phyloP scores from a whole-genome alignment of 306 rosid species.

The Pyrus betulifolia region DNA sequence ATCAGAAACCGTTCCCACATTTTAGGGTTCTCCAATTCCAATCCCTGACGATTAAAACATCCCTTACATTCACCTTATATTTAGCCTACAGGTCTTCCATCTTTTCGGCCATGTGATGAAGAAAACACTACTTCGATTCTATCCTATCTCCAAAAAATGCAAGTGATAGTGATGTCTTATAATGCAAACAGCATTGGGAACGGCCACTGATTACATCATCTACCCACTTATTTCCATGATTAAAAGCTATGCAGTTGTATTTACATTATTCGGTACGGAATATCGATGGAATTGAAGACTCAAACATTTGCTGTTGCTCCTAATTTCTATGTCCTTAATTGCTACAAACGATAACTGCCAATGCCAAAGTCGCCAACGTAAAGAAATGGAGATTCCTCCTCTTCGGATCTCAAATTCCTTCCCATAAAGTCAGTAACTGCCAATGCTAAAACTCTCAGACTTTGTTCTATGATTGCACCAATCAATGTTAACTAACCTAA shows the following conservation, averaged over 20 bases:
- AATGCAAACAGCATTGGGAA: background rate
- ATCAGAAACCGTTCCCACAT: background rate
- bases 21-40: background rate
- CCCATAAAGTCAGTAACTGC: too few relatives aligned
- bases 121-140: background rate
- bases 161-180: background rate
- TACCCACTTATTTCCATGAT: background rate
- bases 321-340: background rate
- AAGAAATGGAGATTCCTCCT: background rate
- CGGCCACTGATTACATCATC: background rate
- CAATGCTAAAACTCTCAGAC: background rate
- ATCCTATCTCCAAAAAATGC: background rate
- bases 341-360: background rate
- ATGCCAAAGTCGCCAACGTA: background rate
- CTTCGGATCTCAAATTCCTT: background rate
- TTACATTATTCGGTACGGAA: background rate
- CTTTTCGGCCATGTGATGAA: background rate
- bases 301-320: too few relatives aligned
- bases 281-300: background rate
- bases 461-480: background rate
- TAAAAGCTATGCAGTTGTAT: background rate
- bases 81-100: background rate
- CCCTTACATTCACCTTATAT: background rate
- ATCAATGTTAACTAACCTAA: background rate
- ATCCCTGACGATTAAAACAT: background rate